Percentiles rank a stretch among this genome's conserved stretches.
Evolutionary conservation across 352 stramenopile species (phyloP).

Genomic region (Blastocystis sp.): DNA sequence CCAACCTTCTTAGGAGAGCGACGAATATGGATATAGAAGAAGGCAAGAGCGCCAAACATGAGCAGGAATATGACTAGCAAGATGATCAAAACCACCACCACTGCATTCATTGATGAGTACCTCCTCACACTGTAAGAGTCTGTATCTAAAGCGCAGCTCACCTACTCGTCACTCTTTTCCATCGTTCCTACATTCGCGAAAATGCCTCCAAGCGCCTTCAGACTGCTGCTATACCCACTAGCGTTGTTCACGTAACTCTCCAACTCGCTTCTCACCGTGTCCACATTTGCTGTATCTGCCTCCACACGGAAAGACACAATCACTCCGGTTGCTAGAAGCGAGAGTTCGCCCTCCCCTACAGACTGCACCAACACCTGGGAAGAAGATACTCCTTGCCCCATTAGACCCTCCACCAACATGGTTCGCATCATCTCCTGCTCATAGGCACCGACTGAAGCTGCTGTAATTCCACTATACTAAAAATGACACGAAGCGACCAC

Average conservation of each 20-base stretch:
- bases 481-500: background rate
- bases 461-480: conserved; percentile 29
- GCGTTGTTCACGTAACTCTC: conserved; percentile 11
- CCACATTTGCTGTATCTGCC: background rate
- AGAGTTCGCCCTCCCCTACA: background rate
- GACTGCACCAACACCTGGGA: conserved; percentile 42
- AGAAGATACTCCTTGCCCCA: background rate
- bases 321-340: background rate
- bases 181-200: background rate
- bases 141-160: background rate
- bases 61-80: conserved; percentile 33
- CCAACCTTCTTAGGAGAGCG: background rate
- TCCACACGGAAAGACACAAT: conserved; percentile 3
- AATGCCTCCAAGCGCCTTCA: background rate
- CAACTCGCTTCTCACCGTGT: background rate
- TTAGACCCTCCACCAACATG: background rate
- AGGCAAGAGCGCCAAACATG: background rate
- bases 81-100: conserved; percentile 14
- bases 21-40: conserved; percentile 25
- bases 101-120: conserved; percentile 39
- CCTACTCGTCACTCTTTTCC: background rate
- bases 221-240: background rate
- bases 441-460: background rate
- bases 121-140: conserved; percentile 5
- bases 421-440: conserved; percentile 32